Conservation (phyloP, 1,284 basidiomycete species). For the Termitomyces sp. region DNA sequence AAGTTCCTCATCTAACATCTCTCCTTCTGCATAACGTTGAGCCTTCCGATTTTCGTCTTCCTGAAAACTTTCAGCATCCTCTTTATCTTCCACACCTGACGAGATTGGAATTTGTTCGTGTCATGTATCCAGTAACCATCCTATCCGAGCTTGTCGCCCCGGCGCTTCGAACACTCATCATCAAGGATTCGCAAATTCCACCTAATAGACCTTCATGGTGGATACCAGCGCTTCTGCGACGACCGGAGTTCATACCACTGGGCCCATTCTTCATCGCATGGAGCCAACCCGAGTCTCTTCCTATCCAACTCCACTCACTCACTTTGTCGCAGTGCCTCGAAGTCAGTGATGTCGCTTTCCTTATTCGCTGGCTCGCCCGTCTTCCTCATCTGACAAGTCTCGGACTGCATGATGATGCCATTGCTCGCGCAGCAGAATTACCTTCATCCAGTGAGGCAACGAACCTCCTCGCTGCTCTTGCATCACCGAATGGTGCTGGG, state of each 20-base stretch:
- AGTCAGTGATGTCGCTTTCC: constrained; percentile 17
- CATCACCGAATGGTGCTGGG: constrained; percentile 3
- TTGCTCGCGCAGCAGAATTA: constrained; percentile 4
- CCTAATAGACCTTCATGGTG: background rate
- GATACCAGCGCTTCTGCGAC: background rate
- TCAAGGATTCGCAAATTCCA: background rate
- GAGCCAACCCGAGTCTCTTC: constrained; percentile 19
- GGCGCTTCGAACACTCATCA: constrained; percentile 10
- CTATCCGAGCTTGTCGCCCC: constrained; percentile 18
- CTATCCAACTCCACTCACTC: constrained; percentile 20
- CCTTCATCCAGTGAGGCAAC: constrained; percentile 5
- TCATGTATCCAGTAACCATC: constrained; percentile 13
- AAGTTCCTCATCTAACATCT: background rate
- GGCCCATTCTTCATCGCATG: constrained; percentile 21
- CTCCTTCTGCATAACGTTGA: constrained; percentile 2
- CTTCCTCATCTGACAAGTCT: constrained; percentile 23
- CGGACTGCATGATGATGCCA: constrained; percentile 15
- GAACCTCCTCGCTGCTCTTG: constrained; percentile 15
- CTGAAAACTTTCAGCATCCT: background rate
- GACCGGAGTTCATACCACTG: constrained; percentile 9
- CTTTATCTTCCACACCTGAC: constrained; percentile 16
- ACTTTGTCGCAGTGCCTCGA: constrained; percentile 21
- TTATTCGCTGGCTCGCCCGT: constrained; percentile 25
- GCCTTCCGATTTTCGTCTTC: background rate
- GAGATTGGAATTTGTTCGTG: constrained; percentile 15